These are phyloP conservation scores for Plectosphaerella cucumerina DNA, from an alignment of 2,329 filamentous ascomycete genomes.

Conservation along the genomic window DNA sequence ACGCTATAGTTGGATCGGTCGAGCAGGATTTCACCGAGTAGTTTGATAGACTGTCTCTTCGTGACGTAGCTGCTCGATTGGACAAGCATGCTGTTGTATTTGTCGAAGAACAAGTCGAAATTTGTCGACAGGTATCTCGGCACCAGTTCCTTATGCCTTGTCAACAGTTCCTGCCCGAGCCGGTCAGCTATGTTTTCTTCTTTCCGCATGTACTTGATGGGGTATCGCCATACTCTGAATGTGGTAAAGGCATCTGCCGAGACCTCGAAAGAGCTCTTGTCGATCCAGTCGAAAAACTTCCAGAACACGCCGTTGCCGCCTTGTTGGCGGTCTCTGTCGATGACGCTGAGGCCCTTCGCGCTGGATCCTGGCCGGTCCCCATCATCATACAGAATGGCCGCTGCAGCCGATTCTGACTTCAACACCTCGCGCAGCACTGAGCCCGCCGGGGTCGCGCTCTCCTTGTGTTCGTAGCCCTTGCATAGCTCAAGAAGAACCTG, in stretches of 20 bases:
- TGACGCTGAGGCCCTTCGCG: conserved; percentile 69
- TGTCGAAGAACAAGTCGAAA: conserved; percentile 88
- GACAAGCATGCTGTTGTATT: conserved; percentile 83
- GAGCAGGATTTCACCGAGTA: conserved; percentile 89
- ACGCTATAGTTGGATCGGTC: conserved; percentile 96
- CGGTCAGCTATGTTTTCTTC: not conserved
- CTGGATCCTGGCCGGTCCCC: conserved; percentile 66
- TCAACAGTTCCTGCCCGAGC: conserved; percentile 72
- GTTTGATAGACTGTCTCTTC: conserved; percentile 95
- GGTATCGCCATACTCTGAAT: conserved; percentile 70
- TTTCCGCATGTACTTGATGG: not conserved
- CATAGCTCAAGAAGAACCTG: conserved; percentile 87
- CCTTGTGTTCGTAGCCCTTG: conserved; percentile 82
- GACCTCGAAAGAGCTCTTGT: conserved; percentile 93
- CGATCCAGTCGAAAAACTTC: conserved; percentile 96
- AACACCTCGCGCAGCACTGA: conserved; percentile 82
- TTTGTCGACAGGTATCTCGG: conserved; percentile 84
- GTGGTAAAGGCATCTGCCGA: conserved; percentile 97
- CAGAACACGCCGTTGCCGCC: conserved; percentile 86
- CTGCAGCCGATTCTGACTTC: conserved; percentile 87
- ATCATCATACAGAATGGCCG: conserved; percentile 90
- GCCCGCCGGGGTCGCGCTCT: conserved; percentile 88
- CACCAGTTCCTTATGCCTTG: conserved; percentile 88
- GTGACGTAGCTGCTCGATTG: conserved; percentile 96
- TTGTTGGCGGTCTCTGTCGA: conserved; percentile 72